Evolutionary conservation across 2,329 filamentous ascomycete species (phyloP).

Genomic region (Fusarium brevicatenulatum): DNA sequence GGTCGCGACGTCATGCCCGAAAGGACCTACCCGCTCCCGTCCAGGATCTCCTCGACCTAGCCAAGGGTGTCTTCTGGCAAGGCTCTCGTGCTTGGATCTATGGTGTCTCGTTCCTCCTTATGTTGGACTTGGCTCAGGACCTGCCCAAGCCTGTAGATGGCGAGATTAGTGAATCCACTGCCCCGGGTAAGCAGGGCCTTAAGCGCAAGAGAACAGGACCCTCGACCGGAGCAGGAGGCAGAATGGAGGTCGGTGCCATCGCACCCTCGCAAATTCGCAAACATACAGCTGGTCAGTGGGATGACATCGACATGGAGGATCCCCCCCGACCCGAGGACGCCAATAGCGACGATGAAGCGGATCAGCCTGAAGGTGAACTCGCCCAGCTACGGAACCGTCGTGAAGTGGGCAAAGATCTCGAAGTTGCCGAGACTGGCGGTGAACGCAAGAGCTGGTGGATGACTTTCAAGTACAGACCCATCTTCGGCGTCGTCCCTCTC

Average conservation of each 20-base stretch:
- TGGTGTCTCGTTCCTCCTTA: conserved; percentile 85
- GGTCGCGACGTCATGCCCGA: conserved; percentile 87
- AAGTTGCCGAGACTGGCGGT: conserved; percentile 38
- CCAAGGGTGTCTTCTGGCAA: conserved; percentile 89
- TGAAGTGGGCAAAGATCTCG: conserved; percentile 31
- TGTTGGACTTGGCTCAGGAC: conserved; percentile 86
- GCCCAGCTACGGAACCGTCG: conserved; percentile 48
- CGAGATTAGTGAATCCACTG: conserved; percentile 44
- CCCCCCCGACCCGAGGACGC: conserved; percentile 49
- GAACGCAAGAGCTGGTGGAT: conserved; percentile 70
- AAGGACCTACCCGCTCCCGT: conserved; percentile 79
- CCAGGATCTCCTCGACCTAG: conserved; percentile 77
- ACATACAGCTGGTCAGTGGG: conserved; percentile 54
- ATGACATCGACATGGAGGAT: conserved; percentile 53
- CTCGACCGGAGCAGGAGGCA: conserved; percentile 63
- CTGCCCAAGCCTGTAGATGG: conserved; percentile 55
- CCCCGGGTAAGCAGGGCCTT: conserved; percentile 48
- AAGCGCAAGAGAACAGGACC: conserved; percentile 65
- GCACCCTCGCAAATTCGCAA: conserved; percentile 57
- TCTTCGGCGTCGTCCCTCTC: conserved; percentile 75
- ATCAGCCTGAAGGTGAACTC: conserved; percentile 49
- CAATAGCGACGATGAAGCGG: conserved; percentile 53
- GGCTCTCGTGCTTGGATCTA: conserved; percentile 85
- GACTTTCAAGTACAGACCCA: conserved; percentile 94
- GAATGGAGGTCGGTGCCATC: conserved; percentile 59